Conservation (phyloP, 164 flowering plant genomes). For the Annona cherimola region DNA sequence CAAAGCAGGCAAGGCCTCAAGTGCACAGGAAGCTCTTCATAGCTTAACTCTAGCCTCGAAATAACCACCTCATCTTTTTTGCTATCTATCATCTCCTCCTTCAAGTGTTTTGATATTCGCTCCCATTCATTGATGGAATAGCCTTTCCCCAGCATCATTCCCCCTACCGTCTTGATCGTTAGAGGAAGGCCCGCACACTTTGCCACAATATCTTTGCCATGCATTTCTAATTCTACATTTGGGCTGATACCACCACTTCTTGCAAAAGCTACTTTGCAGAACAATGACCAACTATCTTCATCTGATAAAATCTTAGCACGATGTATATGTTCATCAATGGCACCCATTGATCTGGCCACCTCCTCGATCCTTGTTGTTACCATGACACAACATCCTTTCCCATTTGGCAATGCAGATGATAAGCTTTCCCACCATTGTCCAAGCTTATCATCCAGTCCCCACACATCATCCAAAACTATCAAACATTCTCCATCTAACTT, state of each 20-base stretch:
- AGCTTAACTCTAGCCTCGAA: constrained; percentile 1
- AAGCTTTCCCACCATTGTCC: not conserved
- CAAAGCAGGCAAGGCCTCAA: constrained; percentile 4
- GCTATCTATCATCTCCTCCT: not conserved
- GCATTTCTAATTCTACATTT: not conserved
- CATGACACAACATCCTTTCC: not conserved
- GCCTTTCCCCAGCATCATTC: not conserved
- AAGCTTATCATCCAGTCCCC: not conserved
- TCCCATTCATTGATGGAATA: not conserved
- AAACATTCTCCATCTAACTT: too few species aligned
- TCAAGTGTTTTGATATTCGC: not conserved
- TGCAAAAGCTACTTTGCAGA: not conserved
- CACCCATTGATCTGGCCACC: not conserved
- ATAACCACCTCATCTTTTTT: constrained; percentile 1
- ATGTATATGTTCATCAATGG: not conserved
- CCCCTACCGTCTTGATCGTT: not conserved
- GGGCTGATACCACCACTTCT: not conserved
- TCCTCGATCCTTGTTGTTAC: not conserved
- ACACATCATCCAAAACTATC: constrained; percentile 3
- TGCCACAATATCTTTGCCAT: not conserved
- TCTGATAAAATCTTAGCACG: not conserved
- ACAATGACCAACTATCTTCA: not conserved
- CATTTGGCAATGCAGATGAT: not conserved
- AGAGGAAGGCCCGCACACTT: not conserved
- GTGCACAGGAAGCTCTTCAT: not conserved